Conservation (phyloP, 139 green algal genomes). For the Penium margaritaceum region DNA sequence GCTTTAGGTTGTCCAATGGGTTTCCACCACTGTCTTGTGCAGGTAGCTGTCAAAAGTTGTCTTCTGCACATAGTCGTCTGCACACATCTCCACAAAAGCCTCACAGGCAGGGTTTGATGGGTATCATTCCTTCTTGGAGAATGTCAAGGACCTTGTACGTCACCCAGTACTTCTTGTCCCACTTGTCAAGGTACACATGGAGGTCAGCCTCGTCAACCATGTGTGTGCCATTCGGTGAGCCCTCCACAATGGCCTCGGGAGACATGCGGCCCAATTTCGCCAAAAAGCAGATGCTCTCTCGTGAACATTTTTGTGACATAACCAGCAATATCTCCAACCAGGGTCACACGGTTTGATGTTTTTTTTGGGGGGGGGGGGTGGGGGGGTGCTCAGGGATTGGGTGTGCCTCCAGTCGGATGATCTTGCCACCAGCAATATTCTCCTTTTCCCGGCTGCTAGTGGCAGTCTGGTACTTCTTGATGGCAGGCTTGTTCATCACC, state of each 20-base stretch:
- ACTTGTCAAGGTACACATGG: conserved; percentile 87
- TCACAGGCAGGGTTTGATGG: conserved; percentile 92
- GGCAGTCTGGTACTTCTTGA: conserved; percentile 96
- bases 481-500: conserved; percentile 97
- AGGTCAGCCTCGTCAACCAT: conserved; percentile 83
- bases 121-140: conserved; percentile 96
- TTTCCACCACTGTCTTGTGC: conserved; percentile 99
- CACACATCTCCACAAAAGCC: conserved; percentile 98
- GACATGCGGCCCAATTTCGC: conserved; percentile 94
- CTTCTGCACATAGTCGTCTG: conserved; percentile 94
- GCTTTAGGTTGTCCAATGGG: conserved; percentile 92
- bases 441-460: conserved; percentile 59
- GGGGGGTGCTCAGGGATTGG: conserved; percentile 94
- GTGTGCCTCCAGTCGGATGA: conserved; percentile 95
- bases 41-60: conserved; percentile 99
- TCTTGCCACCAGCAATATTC: conserved; percentile 88
- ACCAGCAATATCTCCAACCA: conserved; percentile 89
- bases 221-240: conserved; percentile 62
- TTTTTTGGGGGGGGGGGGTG: conserved; percentile 69
- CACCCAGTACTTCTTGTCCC: conserved; percentile 95
- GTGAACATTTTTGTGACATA: conserved; percentile 93
- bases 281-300: conserved; percentile 99
- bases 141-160: conserved; percentile 99
- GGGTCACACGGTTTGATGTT: conserved; percentile 68
- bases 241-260: conserved; percentile 87